Base-by-base conservation (phyloP, 2,329 filamentous ascomycete genomes). In the Cytospora piceicola region DNA sequence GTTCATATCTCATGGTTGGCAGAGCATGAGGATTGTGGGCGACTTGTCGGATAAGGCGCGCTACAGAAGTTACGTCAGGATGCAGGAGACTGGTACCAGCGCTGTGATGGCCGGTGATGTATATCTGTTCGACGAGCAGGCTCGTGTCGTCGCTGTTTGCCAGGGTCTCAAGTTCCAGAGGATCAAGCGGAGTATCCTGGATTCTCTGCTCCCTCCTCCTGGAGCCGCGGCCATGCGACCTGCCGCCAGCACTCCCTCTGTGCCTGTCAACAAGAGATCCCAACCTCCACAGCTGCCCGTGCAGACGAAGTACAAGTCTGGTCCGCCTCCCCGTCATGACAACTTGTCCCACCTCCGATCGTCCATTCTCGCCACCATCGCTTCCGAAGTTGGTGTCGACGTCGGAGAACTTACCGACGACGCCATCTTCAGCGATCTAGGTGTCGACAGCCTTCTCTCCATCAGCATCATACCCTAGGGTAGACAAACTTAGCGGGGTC, bases 361-460 rank as follows among this genome's bases (percentile, higher is more conserved):
- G n/a, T 34, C 34, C 2, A 49, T 66, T 3, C 29, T 61, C 15
- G 51, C 14, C 8, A 58, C 65, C 2, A 65, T 70, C 20, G 67
- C 66, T 22, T 63, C 63, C 5, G 70, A 71, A 42, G 64, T 68
- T 11, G 68, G 68, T 20, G 63, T 69, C 15, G 63, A 67, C 24
- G 11, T 68, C 22, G 46, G 49, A 6, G 69, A 71, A 30, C 56
- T 72, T 17, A 63, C 60, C 2, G 69, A 68, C 11, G 69, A 71
- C 32, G 54, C 67, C 4, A 68, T 66, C 0, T 70, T 75, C 42
- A 71, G 71, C 24, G 72, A 75, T 56, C 56, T 74, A 22, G 74
- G 74, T 1, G 68, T 76, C 42, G 74, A 76, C 64, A 74, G 72
- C 34, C 65, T 75, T 12, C 59, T 75, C 36, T 72, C 73, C 2